Evolutionary conservation across 1,284 basidiomycete species (phyloP).

Genomic region (Apiotrichum laibachii): DNA sequence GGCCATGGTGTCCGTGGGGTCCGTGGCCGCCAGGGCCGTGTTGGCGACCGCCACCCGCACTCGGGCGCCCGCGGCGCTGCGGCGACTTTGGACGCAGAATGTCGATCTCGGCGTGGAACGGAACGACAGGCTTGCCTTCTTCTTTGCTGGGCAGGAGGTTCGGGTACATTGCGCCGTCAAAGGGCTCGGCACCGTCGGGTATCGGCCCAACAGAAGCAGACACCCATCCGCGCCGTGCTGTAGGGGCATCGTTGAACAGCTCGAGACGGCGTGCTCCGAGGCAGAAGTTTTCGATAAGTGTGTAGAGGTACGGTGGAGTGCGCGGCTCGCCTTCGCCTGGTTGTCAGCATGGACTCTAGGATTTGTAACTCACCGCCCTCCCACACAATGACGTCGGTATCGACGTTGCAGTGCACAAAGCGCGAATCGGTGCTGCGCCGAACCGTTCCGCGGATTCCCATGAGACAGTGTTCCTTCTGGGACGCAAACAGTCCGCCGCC

Average conservation of each 20-base stretch:
- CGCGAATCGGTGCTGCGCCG: slow-evolving; percentile 86
- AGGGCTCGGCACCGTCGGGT: slow-evolving; percentile 22
- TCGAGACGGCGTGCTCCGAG: slow-evolving; percentile 88
- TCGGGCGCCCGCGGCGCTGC: slow-evolving; percentile 9
- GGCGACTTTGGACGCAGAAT: slow-evolving; percentile 83
- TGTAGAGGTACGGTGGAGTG: slow-evolving; percentile 93
- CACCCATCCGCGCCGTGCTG: slow-evolving; percentile 86
- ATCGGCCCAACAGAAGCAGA: slow-evolving; percentile 61
- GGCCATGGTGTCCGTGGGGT: no score
- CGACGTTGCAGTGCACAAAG: slow-evolving; percentile 98
- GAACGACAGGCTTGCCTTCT: slow-evolving; percentile 30
- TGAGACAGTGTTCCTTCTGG: slow-evolving; percentile 93
- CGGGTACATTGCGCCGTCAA: slow-evolving; percentile 59
- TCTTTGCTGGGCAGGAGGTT: slow-evolving; percentile 28
- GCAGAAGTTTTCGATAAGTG: slow-evolving; percentile 95
- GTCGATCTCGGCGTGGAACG: slow-evolving; percentile 63
- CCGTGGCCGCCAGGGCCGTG: neutral
- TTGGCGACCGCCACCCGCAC: neutral
- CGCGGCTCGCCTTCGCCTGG: slow-evolving; percentile 52
- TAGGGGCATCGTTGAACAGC: slow-evolving; percentile 73
- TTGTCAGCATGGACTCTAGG: slow-evolving; percentile 54
- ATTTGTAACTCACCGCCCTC: slow-evolving; percentile 45
- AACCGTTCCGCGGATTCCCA: slow-evolving; percentile 98
- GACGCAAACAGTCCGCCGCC: slow-evolving; percentile 63
- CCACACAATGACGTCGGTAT: slow-evolving; percentile 97